Evolutionary conservation across 192 early-diverging fungal species (phyloP).

Genomic region (Coemansia sp.): DNA sequence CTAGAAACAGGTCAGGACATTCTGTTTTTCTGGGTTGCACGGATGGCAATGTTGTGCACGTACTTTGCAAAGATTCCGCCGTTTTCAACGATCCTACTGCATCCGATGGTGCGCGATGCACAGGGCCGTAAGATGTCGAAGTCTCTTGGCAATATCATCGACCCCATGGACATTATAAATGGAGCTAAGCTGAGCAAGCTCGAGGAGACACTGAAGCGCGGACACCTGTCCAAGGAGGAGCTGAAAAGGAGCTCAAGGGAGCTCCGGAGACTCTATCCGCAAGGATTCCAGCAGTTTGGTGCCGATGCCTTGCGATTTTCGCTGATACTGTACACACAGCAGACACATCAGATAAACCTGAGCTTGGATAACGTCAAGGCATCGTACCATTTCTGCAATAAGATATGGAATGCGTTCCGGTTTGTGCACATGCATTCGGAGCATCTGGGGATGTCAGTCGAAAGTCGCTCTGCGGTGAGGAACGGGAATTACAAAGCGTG

Average conservation of each 20-base stretch:
- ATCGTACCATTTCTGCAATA: slow-evolving; percentile 92
- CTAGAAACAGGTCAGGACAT: slow-evolving; percentile 97
- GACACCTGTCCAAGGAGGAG: slow-evolving; percentile 77
- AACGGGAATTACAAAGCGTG: slow-evolving; percentile 5
- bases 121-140: slow-evolving; percentile 83
- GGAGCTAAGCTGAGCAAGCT: slow-evolving; percentile 64
- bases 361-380: slow-evolving; percentile 83
- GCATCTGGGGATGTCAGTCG: slow-evolving; percentile 12
- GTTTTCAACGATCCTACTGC: slow-evolving; percentile 87
- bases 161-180: slow-evolving; percentile 66
- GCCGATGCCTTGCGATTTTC: slow-evolving; percentile 83
- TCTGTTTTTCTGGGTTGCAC: slow-evolving; percentile 97
- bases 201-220: slow-evolving; percentile 64
- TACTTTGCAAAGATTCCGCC: slow-evolving; percentile 78
- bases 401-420: slow-evolving; percentile 90
- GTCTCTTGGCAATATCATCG: slow-evolving; percentile 76
- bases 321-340: slow-evolving; percentile 67
- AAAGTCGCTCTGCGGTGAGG: slow-evolving; percentile 2
- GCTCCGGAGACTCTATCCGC: slow-evolving; percentile 78
- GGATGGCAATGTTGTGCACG: slow-evolving; percentile 95
- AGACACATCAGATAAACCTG: slow-evolving; percentile 91
- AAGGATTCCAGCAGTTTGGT: slow-evolving; percentile 88
- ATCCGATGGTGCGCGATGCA: slow-evolving; percentile 82
- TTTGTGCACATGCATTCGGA: slow-evolving; percentile 39
- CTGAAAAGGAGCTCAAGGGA: slow-evolving; percentile 64